Evolutionary conservation across 2,329 filamentous ascomycete species (phyloP), one percentile per base, ranked within the genome.

Genomic region (Pezicula rhizophila): DNA sequence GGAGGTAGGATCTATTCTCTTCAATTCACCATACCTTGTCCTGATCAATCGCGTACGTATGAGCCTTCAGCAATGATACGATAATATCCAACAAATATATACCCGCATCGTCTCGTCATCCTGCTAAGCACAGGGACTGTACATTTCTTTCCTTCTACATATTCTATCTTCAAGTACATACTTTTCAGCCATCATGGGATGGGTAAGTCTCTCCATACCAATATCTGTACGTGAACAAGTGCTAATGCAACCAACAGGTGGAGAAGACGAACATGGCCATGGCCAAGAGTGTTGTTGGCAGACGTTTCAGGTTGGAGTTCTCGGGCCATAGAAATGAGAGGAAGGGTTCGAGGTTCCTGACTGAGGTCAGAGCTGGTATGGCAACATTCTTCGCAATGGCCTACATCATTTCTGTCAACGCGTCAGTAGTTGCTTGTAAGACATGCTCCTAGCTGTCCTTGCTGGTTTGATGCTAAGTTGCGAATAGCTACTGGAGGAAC

Each of bases 291-390:
- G 66, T 75, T 31, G 75, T 89, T 51, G 87, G 87, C 53, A 73
- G 75, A 57, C 87, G 83, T 72, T 95, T 95, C 70, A 80, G 82
- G 57, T 79, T 95, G 37, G 88, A 95, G 53, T 87, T 87, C 56
- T 89, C 80, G 35, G 88, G 88, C 60, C 87, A 92, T 78, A 85
- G 46, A 34, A 52, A 49, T 42, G 58, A 66, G 52, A 65, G 55
- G 45, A 58, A 87, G 63, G 84, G 84, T 18, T 85, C 87, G 28
- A 76, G 77, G 59, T 95, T 95, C 72, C 81, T 88, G 60, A 95
- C 89, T 43, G 89, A 95, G 70, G 74, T 92, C 50, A 83, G 88
- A 50, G 88, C 85, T 51, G 88, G 87, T 42, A 69, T 93, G 33
- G 86, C 87, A 25, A 89, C 85, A 15, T 77, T 77, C 61, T 76